A percentile compares a stretch with the other conserved stretches of the same genome.
These are phyloP conservation scores for Penicillium antarcticum DNA, from an alignment of 495 filamentous ascomycete species.

Conservation along the genomic window DNA sequence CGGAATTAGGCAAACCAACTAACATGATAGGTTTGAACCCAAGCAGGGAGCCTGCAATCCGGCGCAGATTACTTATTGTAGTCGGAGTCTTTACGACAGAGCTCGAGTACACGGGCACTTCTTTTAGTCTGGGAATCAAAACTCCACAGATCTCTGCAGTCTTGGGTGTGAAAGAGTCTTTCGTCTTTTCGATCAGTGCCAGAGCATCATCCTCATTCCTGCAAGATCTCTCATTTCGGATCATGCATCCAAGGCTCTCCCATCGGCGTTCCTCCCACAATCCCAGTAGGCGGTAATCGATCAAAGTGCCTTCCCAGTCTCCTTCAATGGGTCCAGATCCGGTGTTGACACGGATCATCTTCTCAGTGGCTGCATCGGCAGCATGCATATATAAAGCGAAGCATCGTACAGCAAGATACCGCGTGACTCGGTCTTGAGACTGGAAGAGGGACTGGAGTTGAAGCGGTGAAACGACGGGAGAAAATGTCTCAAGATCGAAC, in stretches of 20 bases:
- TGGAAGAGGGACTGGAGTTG: constrained; percentile 65
- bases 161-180: constrained; percentile 44
- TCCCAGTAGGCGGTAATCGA: constrained; percentile 83
- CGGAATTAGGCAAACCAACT: constrained; percentile 79
- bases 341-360: constrained; percentile 63
- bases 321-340: constrained; percentile 59
- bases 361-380: constrained; percentile 73
- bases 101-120: constrained; percentile 40
- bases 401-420: constrained; percentile 78
- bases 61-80: constrained; percentile 63
- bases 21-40: constrained; percentile 68
- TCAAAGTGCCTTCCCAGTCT: constrained; percentile 67
- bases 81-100: constrained; percentile 70
- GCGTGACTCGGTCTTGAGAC: constrained; percentile 56
- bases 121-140: constrained; percentile 62
- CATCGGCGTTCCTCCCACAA: constrained; percentile 69
- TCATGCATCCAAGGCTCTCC: constrained; percentile 28
- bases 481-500: constrained; percentile 65
- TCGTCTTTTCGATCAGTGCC: constrained; percentile 30
- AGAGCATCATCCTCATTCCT: constrained; percentile 21
- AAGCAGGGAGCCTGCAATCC: constrained; percentile 63
- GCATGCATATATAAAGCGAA: constrained; percentile 75
- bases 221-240: constrained; percentile 16
- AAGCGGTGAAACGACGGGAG: constrained; percentile 56
- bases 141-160: constrained; percentile 58